Percentiles rank a stretch among this genome's conserved stretches.
Conservation (phyloP, 2,329 filamentous ascomycete genomes). For the Penicillium sp. region DNA sequence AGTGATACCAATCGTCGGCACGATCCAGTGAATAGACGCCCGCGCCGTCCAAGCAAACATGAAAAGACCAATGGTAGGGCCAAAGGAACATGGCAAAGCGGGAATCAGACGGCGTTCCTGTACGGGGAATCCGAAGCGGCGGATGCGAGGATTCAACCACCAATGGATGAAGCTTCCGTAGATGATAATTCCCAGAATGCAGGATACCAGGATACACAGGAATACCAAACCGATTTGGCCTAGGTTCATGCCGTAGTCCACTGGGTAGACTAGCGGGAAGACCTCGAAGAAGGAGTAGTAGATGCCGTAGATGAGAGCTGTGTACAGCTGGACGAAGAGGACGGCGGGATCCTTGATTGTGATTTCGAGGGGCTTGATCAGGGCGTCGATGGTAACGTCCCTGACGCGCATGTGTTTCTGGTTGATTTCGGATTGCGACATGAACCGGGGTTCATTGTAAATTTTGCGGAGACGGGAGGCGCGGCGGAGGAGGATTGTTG, state of each 20-base stretch:
- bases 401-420: conserved; percentile 36
- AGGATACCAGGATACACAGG: conserved; percentile 57
- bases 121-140: conserved; percentile 47
- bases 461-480: conserved; percentile 58
- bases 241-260: conserved; percentile 57
- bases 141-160: conserved; percentile 52
- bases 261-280: conserved; percentile 61
- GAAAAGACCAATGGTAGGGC: conserved; percentile 58
- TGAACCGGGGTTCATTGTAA: conserved; percentile 55
- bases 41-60: conserved; percentile 41
- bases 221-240: conserved; percentile 60
- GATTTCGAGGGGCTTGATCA: conserved; percentile 54
- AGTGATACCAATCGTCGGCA: conserved; percentile 39
- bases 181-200: conserved; percentile 49
- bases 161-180: conserved; percentile 54
- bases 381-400: conserved; percentile 19
- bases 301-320: conserved; percentile 54
- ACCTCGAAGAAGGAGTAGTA: conserved; percentile 61
- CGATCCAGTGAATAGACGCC: conserved; percentile 37
- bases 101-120: conserved; percentile 55
- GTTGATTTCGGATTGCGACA: conserved; percentile 62
- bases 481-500: conserved; percentile 61
- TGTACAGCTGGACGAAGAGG: conserved; percentile 61
- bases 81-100: conserved; percentile 52
- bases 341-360: conserved; percentile 62